phyloP scores from a whole-genome alignment of 2,329 filamentous ascomycete genomes.

The Penicillium glabrum region DNA sequence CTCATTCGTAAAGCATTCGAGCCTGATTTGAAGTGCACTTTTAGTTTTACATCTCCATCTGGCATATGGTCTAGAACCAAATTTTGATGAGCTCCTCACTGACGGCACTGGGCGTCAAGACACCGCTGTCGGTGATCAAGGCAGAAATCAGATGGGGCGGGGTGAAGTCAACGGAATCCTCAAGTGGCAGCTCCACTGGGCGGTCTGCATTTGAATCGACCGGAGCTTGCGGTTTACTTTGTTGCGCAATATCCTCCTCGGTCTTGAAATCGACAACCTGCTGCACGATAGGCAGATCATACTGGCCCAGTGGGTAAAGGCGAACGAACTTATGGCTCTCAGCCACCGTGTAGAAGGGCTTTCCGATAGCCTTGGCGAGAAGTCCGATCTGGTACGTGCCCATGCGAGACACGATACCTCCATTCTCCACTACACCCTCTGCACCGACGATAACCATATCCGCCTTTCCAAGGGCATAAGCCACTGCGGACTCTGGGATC shows the following conservation, averaged over 20 bases:
- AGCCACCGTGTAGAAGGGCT: slow-evolving; percentile 85
- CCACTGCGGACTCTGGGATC: slow-evolving; percentile 72
- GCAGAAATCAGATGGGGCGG: slow-evolving; percentile 63
- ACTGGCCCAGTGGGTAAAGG: slow-evolving; percentile 78
- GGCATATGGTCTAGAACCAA: slow-evolving; percentile 40
- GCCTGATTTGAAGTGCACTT: background rate
- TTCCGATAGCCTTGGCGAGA: slow-evolving; percentile 69
- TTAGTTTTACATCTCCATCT: background rate
- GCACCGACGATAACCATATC: slow-evolving; percentile 66
- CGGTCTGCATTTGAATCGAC: slow-evolving; percentile 18
- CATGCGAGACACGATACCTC: slow-evolving; percentile 85
- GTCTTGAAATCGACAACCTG: slow-evolving; percentile 72
- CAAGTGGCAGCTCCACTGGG: slow-evolving; percentile 24
- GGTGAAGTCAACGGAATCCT: slow-evolving; percentile 49
- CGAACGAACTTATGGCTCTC: slow-evolving; percentile 97
- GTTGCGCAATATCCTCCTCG: slow-evolving; percentile 48
- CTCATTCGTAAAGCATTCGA: slow-evolving; percentile 11
- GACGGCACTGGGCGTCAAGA: slow-evolving; percentile 63
- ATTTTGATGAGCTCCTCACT: slow-evolving; percentile 69
- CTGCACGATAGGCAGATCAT: slow-evolving; percentile 78
- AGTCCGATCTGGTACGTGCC: slow-evolving; percentile 84
- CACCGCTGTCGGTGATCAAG: slow-evolving; percentile 65
- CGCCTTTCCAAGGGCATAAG: slow-evolving; percentile 75
- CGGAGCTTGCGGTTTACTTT: slow-evolving; percentile 45
- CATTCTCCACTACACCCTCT: slow-evolving; percentile 91